Base-by-base conservation (phyloP, 441 rosid genomes). In the Lagerstroemia fauriei region DNA sequence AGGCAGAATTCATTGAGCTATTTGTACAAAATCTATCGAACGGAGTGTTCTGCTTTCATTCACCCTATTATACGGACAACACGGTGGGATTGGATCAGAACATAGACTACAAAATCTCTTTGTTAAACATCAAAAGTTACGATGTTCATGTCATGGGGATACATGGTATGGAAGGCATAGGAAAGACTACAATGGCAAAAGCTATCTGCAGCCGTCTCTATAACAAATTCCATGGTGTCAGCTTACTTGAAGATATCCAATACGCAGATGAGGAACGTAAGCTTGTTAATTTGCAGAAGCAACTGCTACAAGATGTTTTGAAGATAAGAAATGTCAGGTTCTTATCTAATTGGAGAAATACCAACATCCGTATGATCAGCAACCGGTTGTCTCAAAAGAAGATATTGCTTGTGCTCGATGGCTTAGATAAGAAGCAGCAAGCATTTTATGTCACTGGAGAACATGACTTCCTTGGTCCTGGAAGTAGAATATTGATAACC, bases 371-470 rank as follows among this genome's bases (percentile, higher is more conserved):
- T 7, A 69, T 53, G 14, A 77, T 77, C 16, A 56, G 48, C 20
- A 77, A 10, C 9, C 20, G 70, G 80, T 13, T 77, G 69, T 24
- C 16, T 38, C 69, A 63, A 5, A 56, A 22, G 80, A 77, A 61
- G 71, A 41, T 77, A 0, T 47, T 77, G 12, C 47, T 77, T 31
- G 80, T 77, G 9, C 80, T 77, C 22, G 79, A 77, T 38, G 32
- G 32, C 76, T 3, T 69, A 14, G 63, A 72, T 71, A 53, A 22
- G 17, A 24, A 47, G 50, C 20, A 73, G 1, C 56, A 73, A 14
- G n/a, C 31, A 7, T 38, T 24, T 7, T 46, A n/a, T 18, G 14
- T 73, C n/a, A 9, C 32, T 3, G 56, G 77, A 73, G 56, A 47
- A 13, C 7, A 46, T 5, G 32, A 73, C 3, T 73, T 73, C 18